These are phyloP conservation scores for Fomitopsis schrenkii DNA, from an alignment of 1,284 basidiomycete genomes.

Conservation along the genomic window DNA sequence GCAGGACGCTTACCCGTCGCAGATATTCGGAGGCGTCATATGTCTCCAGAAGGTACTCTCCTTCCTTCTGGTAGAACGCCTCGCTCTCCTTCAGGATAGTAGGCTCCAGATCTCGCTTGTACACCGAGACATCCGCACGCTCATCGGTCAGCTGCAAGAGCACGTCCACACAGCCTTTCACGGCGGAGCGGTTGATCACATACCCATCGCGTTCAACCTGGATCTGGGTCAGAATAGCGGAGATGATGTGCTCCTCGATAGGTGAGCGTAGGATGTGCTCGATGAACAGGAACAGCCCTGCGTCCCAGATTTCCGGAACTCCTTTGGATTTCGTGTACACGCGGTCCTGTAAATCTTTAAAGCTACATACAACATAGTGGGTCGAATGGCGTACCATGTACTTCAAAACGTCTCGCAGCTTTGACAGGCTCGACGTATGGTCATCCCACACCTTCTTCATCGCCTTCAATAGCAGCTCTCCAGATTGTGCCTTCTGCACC, in stretches of 20 bases:
- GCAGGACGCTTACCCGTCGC: conserved; percentile 52
- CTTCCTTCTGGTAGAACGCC: conserved; percentile 80
- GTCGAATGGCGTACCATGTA: conserved; percentile 76
- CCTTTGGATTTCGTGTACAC: conserved; percentile 72
- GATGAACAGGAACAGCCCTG: conserved; percentile 84
- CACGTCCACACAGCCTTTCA: conserved; percentile 90
- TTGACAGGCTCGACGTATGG: conserved; percentile 87
- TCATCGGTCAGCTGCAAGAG: conserved; percentile 64
- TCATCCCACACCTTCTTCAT: conserved; percentile 91
- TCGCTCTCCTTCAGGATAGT: conserved; percentile 77
- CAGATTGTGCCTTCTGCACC: conserved; percentile 68
- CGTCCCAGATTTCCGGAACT: conserved; percentile 80
- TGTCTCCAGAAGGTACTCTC: conserved; percentile 62
- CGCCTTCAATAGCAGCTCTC: conserved; percentile 83
- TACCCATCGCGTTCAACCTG: conserved; percentile 91
- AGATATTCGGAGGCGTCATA: conserved; percentile 87
- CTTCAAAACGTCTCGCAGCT: conserved; percentile 87
- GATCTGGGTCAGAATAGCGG: conserved; percentile 83
- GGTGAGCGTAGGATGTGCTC: conserved; percentile 81
- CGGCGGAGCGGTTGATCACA: conserved; percentile 86
- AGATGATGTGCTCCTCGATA: conserved; percentile 81
- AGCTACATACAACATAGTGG: conserved; percentile 1
- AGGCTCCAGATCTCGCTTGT: conserved; percentile 85
- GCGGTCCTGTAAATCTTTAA: conserved; percentile 66
- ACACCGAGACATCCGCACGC: conserved; percentile 61